Conservation (phyloP, 768 basidiomycete genomes). For the Kwoniella sp. region DNA sequence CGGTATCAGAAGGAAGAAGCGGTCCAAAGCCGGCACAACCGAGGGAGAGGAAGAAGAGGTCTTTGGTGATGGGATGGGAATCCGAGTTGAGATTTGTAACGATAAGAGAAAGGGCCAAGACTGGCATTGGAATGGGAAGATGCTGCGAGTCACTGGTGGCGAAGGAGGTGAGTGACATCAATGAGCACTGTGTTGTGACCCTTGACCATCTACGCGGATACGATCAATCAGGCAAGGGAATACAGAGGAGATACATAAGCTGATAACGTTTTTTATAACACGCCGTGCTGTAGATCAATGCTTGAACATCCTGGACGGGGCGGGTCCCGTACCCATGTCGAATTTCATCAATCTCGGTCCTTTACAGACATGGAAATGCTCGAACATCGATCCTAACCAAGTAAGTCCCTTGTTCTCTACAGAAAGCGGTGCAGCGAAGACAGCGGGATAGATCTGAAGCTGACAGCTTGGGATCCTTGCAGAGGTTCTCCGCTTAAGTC, state of each 20-base stretch:
- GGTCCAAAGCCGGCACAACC: background rate
- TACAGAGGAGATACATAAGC: too few species aligned
- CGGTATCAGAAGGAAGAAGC: background rate
- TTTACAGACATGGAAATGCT: conserved; percentile 12
- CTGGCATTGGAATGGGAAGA: conserved; percentile 14
- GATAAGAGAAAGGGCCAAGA: conserved; percentile 1
- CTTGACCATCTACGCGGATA: too few species aligned
- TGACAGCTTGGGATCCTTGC: too few species aligned
- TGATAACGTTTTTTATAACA: background rate
- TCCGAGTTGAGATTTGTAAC: conserved; percentile 2
- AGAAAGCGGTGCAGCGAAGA: too few species aligned
- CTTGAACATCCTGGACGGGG: background rate
- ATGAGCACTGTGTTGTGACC: too few species aligned
- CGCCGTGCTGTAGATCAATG: conserved; percentile 8
- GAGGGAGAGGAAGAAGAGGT: background rate
- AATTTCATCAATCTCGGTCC: conserved; percentile 13
- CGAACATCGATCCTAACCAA: conserved; percentile 4
- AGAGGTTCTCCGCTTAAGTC: too few species aligned
- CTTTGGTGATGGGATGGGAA: conserved; percentile 4
- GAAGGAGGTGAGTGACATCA: conserved; percentile 5
- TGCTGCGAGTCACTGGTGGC: background rate
- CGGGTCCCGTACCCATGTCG: conserved; percentile 3
- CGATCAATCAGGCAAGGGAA: too few species aligned
- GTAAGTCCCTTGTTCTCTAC: background rate
- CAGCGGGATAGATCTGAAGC: background rate